These are phyloP conservation scores for Stygiomarasmius scandens DNA, from an alignment of 1,284 basidiomycete species.

Conservation along the genomic window DNA sequence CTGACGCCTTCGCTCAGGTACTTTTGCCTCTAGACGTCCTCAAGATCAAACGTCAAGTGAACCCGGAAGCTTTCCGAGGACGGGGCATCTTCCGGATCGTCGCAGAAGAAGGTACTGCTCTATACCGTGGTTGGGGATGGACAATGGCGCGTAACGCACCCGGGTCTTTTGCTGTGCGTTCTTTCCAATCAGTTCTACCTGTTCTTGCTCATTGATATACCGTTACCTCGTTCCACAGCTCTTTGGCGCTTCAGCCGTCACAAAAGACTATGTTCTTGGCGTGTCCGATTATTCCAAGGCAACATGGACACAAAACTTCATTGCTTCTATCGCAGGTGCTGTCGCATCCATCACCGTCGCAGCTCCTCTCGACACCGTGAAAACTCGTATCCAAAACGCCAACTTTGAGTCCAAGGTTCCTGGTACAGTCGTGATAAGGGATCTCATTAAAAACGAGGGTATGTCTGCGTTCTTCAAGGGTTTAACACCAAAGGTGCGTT, in stretches of 20 bases:
- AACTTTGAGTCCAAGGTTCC: slow-evolving; percentile 94
- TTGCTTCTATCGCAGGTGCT: slow-evolving; percentile 92
- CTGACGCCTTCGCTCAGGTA: too few relatives aligned
- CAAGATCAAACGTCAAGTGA: slow-evolving; percentile 98
- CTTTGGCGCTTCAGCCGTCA: slow-evolving; percentile 93
- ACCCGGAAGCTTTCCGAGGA: slow-evolving; percentile 93
- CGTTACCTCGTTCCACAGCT: slow-evolving; percentile 51
- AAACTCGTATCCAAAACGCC: slow-evolving; percentile 97
- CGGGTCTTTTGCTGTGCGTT: slow-evolving; percentile 87
- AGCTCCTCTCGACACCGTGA: slow-evolving; percentile 94
- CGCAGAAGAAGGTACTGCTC: slow-evolving; percentile 86
- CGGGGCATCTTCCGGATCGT: slow-evolving; percentile 91
- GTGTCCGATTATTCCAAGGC: slow-evolving; percentile 90
- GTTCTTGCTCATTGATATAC: not conserved
- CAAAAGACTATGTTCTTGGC: slow-evolving; percentile 93
- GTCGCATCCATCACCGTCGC: slow-evolving; percentile 96
- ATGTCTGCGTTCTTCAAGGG: slow-evolving; percentile 93
- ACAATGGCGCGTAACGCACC: slow-evolving; percentile 98
- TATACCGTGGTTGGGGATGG: slow-evolving; percentile 99
- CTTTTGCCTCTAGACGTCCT: slow-evolving; percentile 94
- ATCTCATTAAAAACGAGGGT: slow-evolving; percentile 90
- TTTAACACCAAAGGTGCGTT: slow-evolving; percentile 85
- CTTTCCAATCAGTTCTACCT: not conserved
- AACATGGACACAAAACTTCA: slow-evolving; percentile 95
- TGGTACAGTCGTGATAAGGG: slow-evolving; percentile 86